Conservation (phyloP, 208 protist species). For the Acanthamoeba culbertsoni region DNA sequence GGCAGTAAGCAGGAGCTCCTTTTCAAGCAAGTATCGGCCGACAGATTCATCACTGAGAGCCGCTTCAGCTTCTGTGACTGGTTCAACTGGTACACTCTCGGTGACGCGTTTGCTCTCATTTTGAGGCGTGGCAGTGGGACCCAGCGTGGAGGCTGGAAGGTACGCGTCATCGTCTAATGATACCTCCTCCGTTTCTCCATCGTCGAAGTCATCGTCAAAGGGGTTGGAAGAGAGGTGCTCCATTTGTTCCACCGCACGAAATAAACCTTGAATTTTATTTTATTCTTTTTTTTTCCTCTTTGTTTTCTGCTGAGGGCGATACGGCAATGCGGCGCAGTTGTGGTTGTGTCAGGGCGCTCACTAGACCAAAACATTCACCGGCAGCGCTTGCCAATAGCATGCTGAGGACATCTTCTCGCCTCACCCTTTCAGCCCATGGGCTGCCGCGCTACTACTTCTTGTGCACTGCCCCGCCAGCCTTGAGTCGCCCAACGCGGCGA, state of each 20-base stretch:
- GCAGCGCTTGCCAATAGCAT: too few species aligned
- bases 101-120: neutral
- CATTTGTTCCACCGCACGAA: neutral
- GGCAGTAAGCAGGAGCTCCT: slow-evolving; percentile 33
- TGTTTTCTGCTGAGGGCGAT: neutral
- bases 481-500: too few species aligned
- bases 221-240: neutral
- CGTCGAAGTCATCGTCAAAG: neutral
- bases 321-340: too few species aligned
- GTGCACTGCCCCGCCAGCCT: too few species aligned
- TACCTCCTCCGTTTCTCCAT: too few species aligned
- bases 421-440: too few species aligned
- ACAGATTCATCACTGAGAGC: neutral
- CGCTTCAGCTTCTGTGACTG: neutral
- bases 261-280: neutral
- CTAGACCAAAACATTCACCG: too few species aligned
- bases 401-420: too few species aligned
- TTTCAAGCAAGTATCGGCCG: neutral
- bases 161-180: too few species aligned
- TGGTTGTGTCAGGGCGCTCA: too few species aligned
- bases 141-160: too few species aligned
- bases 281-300: neutral
- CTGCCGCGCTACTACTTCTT: too few species aligned
- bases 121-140: neutral
- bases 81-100: neutral